These are phyloP conservation scores for Ogataea pini DNA, from an alignment of 805 yeast species.

Conservation along the genomic window DNA sequence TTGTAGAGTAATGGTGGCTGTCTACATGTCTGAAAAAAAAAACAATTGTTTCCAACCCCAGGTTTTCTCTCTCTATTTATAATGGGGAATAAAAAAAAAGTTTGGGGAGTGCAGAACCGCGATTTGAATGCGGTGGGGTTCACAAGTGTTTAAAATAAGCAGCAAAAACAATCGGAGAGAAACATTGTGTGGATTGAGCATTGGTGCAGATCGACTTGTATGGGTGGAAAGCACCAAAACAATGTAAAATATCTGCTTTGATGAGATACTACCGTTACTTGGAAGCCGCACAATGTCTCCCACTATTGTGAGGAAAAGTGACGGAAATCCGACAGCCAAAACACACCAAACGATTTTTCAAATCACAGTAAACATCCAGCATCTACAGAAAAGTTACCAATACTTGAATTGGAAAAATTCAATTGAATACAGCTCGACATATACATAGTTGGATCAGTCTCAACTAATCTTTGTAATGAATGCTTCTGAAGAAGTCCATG, in stretches of 20 bases:
- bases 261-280: too few relatives aligned
- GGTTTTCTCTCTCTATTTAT: conserved; percentile 5
- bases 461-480: conserved; percentile 38
- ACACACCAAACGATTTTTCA: too few relatives aligned
- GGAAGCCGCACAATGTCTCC: background rate
- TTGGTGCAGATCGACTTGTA: too few relatives aligned
- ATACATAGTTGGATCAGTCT: background rate
- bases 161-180: background rate
- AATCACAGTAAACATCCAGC: too few relatives aligned
- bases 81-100: background rate
- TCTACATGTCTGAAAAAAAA: too few relatives aligned
- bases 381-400: too few relatives aligned
- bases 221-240: too few relatives aligned
- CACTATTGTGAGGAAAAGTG: background rate
- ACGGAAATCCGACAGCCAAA: conserved; percentile 1
- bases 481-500: conserved; percentile 88
- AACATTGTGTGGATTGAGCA: too few relatives aligned
- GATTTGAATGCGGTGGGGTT: background rate
- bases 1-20: too few relatives aligned
- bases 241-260: too few relatives aligned
- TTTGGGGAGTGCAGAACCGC: background rate
- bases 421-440: background rate
- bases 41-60: conserved; percentile 8
- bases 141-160: background rate
- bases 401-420: background rate